Evolutionary conservation across 106 monocot genomes (phyloP).

Genomic region (Allium sativum): DNA sequence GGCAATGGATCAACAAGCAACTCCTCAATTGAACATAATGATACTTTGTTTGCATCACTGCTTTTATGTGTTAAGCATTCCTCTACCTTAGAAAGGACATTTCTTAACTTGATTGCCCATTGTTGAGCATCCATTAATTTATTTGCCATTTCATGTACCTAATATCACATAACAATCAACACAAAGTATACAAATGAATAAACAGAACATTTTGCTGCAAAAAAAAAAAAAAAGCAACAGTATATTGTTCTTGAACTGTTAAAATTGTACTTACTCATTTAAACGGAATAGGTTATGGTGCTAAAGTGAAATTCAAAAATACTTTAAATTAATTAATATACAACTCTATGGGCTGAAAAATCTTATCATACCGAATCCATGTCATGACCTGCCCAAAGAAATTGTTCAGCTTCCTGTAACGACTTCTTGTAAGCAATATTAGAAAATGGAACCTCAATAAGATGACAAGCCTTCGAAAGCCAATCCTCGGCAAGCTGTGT

Average conservation of each 20-base stretch:
- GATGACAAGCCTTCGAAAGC: constrained; percentile 37
- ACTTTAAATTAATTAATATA: too few species aligned
- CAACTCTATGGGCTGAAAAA: constrained; percentile 1
- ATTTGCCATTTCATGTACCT: constrained; percentile 56
- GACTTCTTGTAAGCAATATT: constrained; percentile 28
- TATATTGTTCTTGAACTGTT: too few species aligned
- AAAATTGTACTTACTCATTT: too few species aligned
- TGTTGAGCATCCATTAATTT: constrained; percentile 46
- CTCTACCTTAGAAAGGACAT: constrained; percentile 30
- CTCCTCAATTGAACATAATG: constrained; percentile 32
- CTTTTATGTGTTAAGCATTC: constrained; percentile 7
- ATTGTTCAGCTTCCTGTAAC: constrained; percentile 63
- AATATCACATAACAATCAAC: constrained; percentile 8
- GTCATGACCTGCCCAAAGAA: constrained; percentile 77
- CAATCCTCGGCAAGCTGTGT: constrained; percentile 61
- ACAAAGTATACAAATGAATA: background rate
- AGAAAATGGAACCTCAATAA: constrained; percentile 49
- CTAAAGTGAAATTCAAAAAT: too few species aligned
- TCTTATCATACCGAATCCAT: constrained; percentile 57
- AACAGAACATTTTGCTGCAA: background rate
- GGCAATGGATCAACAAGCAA: constrained; percentile 37
- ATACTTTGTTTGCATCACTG: constrained; percentile 24
- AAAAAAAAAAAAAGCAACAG: too few species aligned
- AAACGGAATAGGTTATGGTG: too few species aligned
- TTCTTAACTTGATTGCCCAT: constrained; percentile 37